Conservation (phyloP, 768 basidiomycete genomes). For the Mycena kentingensis region DNA sequence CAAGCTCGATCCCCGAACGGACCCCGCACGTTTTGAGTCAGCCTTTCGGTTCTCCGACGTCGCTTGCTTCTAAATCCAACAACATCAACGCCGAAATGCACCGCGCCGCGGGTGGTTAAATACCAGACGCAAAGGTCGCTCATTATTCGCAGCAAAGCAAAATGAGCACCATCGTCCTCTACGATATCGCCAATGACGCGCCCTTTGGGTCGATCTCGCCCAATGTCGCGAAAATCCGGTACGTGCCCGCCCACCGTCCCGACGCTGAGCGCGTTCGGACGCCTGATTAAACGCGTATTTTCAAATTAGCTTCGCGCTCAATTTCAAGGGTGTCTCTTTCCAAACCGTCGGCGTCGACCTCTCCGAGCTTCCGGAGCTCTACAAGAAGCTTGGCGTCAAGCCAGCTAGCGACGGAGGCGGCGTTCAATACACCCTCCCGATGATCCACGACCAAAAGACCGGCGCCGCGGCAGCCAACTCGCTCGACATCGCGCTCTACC, state of each 20-base stretch:
- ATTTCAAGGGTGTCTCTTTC: slow-evolving; percentile 42
- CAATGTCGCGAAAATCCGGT: background rate
- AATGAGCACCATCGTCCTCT: too few relatives aligned
- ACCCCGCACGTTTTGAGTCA: too few relatives aligned
- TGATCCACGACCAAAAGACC: slow-evolving; percentile 50
- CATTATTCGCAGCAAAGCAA: too few relatives aligned
- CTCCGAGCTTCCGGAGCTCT: slow-evolving; percentile 44
- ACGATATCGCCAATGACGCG: background rate
- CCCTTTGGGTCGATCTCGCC: background rate
- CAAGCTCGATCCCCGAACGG: too few relatives aligned
- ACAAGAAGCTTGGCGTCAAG: slow-evolving; percentile 38
- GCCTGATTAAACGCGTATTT: background rate
- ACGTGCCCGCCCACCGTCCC: background rate
- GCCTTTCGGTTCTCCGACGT: too few relatives aligned
- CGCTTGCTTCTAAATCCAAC: too few relatives aligned
- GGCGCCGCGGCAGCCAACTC: slow-evolving; percentile 43
- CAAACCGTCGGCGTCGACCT: slow-evolving; percentile 55
- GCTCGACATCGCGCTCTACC: slow-evolving; percentile 47
- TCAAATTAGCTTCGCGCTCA: slow-evolving; percentile 34
- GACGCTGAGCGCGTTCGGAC: background rate
- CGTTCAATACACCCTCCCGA: slow-evolving; percentile 49
- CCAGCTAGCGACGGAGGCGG: too few relatives aligned
- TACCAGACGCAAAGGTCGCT: background rate
- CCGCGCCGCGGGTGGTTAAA: too few relatives aligned
- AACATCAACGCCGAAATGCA: too few relatives aligned